These are phyloP conservation scores for Metschnikowia peoriensis DNA, from an alignment of 805 yeast species.

Conservation along the genomic window DNA sequence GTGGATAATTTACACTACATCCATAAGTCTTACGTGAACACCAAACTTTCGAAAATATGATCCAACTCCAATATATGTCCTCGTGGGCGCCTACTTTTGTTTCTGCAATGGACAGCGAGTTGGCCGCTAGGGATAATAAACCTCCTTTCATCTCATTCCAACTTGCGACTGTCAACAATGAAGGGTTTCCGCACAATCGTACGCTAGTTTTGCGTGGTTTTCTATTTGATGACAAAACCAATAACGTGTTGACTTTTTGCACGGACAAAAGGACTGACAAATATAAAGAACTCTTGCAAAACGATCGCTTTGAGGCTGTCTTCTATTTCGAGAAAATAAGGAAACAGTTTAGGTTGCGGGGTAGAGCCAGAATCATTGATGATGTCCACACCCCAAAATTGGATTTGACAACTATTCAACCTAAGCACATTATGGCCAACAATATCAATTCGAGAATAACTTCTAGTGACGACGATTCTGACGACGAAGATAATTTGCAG, in stretches of 20 bases:
- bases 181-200: conserved; percentile 60
- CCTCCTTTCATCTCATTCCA: conserved; percentile 61
- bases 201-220: conserved; percentile 75
- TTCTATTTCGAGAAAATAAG: conserved; percentile 62
- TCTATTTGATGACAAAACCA: conserved; percentile 63
- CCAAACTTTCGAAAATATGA: conserved; percentile 17
- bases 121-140: conserved; percentile 21
- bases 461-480: conserved; percentile 17
- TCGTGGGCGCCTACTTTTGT: conserved; percentile 75
- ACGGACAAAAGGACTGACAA: conserved; percentile 74
- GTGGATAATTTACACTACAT: too few relatives aligned
- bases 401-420: conserved; percentile 32
- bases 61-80: conserved; percentile 44
- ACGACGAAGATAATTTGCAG: conserved; percentile 14
- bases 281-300: conserved; percentile 47
- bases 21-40: too few relatives aligned
- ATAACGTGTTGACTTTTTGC: conserved; percentile 65
- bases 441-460: conserved; percentile 18
- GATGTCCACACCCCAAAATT: conserved; percentile 29
- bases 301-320: conserved; percentile 69
- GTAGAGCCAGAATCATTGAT: conserved; percentile 52
- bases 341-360: conserved; percentile 73
- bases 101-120: conserved; percentile 50
- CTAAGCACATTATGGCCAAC: conserved; percentile 22
- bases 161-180: conserved; percentile 60